Percentiles rank a stretch among this genome's conserved stretches.
These are phyloP conservation scores for Sarcomyxa edulis DNA, from an alignment of 768 basidiomycete genomes.

Conservation along the genomic window DNA sequence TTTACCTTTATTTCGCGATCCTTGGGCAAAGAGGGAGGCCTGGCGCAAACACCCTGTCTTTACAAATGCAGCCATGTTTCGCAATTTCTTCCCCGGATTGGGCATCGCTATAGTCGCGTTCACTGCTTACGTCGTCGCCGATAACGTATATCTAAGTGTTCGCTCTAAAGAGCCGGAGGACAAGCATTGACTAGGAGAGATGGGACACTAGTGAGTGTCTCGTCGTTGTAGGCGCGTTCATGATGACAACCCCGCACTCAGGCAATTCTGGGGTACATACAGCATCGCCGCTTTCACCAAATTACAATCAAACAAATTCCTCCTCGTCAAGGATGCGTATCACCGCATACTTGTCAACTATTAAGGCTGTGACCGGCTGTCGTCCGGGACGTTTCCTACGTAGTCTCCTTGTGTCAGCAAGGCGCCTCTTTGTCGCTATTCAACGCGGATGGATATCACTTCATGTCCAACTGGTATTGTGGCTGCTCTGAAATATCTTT, in stretches of 20 bases:
- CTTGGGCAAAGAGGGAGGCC: slow-evolving; percentile 90
- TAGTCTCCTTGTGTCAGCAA: too few species aligned
- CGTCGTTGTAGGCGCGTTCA: slow-evolving; percentile 1
- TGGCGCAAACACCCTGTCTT: slow-evolving; percentile 93
- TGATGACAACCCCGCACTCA: slow-evolving; percentile 1
- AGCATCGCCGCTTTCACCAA: too few species aligned
- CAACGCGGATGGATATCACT: too few species aligned
- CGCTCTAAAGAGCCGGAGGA: slow-evolving; percentile 14
- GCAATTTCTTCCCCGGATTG: slow-evolving; percentile 90
- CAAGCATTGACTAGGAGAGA: slow-evolving; percentile 18
- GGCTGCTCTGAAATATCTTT: too few species aligned
- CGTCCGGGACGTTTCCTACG: too few species aligned
- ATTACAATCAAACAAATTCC: too few species aligned
- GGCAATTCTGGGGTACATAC: too few species aligned
- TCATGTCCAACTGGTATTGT: too few species aligned
- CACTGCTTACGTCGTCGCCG: slow-evolving; percentile 82
- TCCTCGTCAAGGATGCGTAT: too few species aligned
- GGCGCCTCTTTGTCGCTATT: too few species aligned
- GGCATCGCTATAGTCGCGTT: slow-evolving; percentile 92
- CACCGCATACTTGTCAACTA: too few species aligned
- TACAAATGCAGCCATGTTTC: slow-evolving; percentile 80
- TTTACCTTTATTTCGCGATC: slow-evolving; percentile 80
- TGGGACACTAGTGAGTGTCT: slow-evolving; percentile 9
- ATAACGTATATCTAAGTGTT: slow-evolving; percentile 60
- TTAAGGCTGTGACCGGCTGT: too few species aligned